Percentiles rank a stretch among this genome's conserved stretches.
Evolutionary conservation across 1,284 basidiomycete genomes (phyloP).

Genomic region (Golubevia pallescens): DNA sequence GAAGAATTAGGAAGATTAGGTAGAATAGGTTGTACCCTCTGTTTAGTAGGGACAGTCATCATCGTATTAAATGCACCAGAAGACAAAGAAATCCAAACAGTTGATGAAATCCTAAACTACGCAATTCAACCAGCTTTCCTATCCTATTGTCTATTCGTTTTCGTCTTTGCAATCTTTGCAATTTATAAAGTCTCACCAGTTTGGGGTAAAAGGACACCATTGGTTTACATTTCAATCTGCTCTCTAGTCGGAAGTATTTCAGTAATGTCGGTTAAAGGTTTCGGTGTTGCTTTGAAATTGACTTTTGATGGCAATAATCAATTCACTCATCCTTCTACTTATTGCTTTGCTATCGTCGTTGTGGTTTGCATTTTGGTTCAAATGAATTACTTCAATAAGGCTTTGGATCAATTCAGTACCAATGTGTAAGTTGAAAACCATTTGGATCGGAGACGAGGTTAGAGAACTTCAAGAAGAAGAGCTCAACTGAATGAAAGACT

Average conservation of each 20-base stretch:
- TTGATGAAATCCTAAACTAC: slow-evolving; percentile 90
- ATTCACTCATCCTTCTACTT: slow-evolving; percentile 90
- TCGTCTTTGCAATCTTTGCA: slow-evolving; percentile 78
- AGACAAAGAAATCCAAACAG: slow-evolving; percentile 90
- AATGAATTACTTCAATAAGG: slow-evolving; percentile 95
- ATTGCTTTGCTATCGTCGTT: slow-evolving; percentile 86
- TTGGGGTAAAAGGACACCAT: slow-evolving; percentile 84
- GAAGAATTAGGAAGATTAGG: slow-evolving; percentile 94
- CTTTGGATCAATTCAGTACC: slow-evolving; percentile 93
- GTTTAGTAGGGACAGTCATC: slow-evolving; percentile 86
- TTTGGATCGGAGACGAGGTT: no score
- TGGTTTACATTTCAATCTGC: slow-evolving; percentile 94
- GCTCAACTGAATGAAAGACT: no score
- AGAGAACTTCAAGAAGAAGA: no score
- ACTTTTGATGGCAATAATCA: slow-evolving; percentile 94
- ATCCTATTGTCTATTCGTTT: slow-evolving; percentile 80
- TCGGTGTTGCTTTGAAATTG: slow-evolving; percentile 94
- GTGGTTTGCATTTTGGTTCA: slow-evolving; percentile 75
- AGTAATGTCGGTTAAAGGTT: slow-evolving; percentile 94
- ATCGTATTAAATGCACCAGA: slow-evolving; percentile 96
- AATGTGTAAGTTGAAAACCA: slow-evolving; percentile 80
- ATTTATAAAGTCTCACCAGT: slow-evolving; percentile 85
- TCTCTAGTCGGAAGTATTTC: slow-evolving; percentile 83
- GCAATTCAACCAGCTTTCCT: slow-evolving; percentile 76
- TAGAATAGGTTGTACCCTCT: slow-evolving; percentile 87